A percentile compares a stretch with the other conserved stretches of the same genome.
Conservation (phyloP, 176 grass and related monocot genomes). For the Urochloa ruziziensis region DNA sequence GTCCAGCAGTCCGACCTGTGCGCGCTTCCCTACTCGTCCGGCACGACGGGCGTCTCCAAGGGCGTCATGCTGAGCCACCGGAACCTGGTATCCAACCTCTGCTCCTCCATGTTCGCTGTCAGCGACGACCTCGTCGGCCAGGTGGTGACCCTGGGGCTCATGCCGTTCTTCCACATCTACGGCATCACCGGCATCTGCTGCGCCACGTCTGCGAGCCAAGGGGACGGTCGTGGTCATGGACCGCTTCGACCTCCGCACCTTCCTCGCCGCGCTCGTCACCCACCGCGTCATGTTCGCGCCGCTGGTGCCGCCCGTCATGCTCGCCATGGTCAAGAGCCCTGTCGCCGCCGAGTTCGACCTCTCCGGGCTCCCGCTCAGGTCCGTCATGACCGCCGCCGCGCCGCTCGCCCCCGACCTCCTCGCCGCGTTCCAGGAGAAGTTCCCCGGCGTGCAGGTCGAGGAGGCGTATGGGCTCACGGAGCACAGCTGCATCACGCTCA, state of each 20-base stretch:
- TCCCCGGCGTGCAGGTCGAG: slow-evolving; percentile 69
- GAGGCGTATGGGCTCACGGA: slow-evolving; percentile 91
- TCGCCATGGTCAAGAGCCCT: slow-evolving; percentile 84
- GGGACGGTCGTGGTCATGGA: slow-evolving; percentile 92
- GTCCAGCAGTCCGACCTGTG: slow-evolving; percentile 62
- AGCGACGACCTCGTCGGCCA: slow-evolving; percentile 35
- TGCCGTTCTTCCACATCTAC: slow-evolving; percentile 98
- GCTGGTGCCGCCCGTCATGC: slow-evolving; percentile 74
- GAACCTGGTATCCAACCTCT: slow-evolving; percentile 85
- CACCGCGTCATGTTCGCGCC: slow-evolving; percentile 79
- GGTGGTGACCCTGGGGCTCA: slow-evolving; percentile 56
- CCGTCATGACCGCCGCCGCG: slow-evolving; percentile 80
- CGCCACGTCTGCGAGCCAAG: slow-evolving; percentile 67
- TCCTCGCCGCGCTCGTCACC: slow-evolving; percentile 50
- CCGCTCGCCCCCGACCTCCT: slow-evolving; percentile 67
- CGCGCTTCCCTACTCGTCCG: slow-evolving; percentile 79
- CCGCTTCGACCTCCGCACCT: slow-evolving; percentile 64
- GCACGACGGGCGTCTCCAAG: slow-evolving; percentile 84
- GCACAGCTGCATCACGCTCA: slow-evolving; percentile 93
- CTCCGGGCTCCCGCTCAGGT: slow-evolving; percentile 42
- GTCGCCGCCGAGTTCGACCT: slow-evolving; percentile 53
- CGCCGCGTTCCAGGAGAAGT: slow-evolving; percentile 66
- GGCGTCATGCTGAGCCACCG: slow-evolving; percentile 91
- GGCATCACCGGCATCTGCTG: slow-evolving; percentile 88
- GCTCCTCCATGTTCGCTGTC: slow-evolving; percentile 58